Conservation (phyloP, 768 basidiomycete genomes). For the Mycena galopus region DNA sequence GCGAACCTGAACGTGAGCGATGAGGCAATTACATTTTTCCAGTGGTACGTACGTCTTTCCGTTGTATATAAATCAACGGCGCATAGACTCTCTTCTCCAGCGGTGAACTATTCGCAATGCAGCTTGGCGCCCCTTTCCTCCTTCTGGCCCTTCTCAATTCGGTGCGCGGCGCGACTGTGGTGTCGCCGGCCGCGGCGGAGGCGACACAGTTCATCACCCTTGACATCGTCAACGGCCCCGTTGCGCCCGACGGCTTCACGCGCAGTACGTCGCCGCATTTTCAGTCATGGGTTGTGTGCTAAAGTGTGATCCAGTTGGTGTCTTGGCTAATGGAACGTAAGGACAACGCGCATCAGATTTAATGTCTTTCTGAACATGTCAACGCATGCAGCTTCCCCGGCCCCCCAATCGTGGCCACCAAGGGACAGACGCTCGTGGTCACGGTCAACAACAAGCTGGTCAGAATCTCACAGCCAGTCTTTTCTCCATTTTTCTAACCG, state of each 20-base stretch:
- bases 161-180: constrained; percentile 13
- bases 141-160: constrained; percentile 15
- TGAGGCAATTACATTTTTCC: too few relatives aligned
- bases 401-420: constrained; percentile 19
- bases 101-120: constrained; percentile 6
- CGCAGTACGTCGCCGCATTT: not conserved
- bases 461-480: not conserved
- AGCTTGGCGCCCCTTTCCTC: not conserved
- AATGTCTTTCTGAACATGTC: not conserved
- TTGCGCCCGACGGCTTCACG: constrained; percentile 7
- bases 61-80: not conserved
- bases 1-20: too few relatives aligned
- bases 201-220: not conserved
- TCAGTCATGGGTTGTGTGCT: not conserved
- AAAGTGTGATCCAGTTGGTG: not conserved
- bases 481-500: not conserved
- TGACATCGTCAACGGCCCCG: not conserved
- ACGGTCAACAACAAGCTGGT: constrained; percentile 32
- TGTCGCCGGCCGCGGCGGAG: not conserved
- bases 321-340: constrained; percentile 21
- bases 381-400: constrained; percentile 28
- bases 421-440: constrained; percentile 19
- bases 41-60: not conserved
- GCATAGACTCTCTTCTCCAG: not conserved
- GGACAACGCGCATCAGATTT: not conserved